These are phyloP conservation scores for Mortierella sp. DNA, from an alignment of 371 early-diverging fungal genomes.

Conservation along the genomic window DNA sequence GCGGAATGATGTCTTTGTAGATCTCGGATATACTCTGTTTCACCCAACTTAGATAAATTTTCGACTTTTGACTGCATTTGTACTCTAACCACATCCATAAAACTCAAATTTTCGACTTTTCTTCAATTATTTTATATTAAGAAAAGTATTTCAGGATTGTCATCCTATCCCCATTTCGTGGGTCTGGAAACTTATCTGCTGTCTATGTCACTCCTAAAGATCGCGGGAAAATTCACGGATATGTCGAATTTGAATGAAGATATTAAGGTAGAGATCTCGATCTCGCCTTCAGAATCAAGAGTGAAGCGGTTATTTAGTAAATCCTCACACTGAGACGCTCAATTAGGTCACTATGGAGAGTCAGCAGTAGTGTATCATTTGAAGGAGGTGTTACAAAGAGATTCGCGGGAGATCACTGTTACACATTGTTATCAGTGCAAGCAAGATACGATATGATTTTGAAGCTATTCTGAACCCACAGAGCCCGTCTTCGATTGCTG, in stretches of 20 bases:
- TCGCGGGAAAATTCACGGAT: conserved; percentile 25
- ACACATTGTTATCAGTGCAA: conserved; percentile 25
- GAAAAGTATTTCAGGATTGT: conserved; percentile 18
- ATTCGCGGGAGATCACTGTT: conserved; percentile 19
- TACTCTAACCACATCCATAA: conserved; percentile 8
- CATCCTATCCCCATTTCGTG: conserved; percentile 35
- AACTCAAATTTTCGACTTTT: no score
- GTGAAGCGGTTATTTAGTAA: conserved; percentile 36
- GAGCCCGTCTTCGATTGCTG: conserved; percentile 38
- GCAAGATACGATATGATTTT: conserved; percentile 31
- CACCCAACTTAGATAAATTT: background rate
- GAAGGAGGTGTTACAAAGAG: conserved; percentile 33
- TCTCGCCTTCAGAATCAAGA: conserved; percentile 40
- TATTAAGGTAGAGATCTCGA: conserved; percentile 33
- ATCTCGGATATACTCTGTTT: background rate
- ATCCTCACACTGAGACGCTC: background rate
- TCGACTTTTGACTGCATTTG: conserved; percentile 1
- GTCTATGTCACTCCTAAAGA: conserved; percentile 38
- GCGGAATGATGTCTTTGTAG: conserved; percentile 44
- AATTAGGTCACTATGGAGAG: conserved; percentile 16
- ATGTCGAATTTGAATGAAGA: conserved; percentile 43
- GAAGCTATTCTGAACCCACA: conserved; percentile 16
- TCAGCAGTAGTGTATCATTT: conserved; percentile 16
- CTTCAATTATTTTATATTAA: no score
- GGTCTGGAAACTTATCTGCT: conserved; percentile 44